Percentiles rank a stretch among this genome's conserved stretches.
These are phyloP conservation scores for Trichoderma reesei DNA, from an alignment of 495 filamentous ascomycete species.

Conservation along the genomic window DNA sequence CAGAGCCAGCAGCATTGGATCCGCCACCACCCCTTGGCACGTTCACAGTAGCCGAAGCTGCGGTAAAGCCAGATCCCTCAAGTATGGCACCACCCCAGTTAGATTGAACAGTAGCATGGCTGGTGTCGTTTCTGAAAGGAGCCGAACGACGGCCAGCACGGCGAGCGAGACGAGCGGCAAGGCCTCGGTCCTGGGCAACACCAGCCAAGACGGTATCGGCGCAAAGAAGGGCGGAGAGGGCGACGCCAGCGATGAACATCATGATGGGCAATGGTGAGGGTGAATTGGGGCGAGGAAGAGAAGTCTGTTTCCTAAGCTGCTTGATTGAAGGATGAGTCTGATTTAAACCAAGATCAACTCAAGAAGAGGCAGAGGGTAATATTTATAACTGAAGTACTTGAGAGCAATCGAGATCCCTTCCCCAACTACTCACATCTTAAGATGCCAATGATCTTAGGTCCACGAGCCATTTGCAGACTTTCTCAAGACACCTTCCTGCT, in stretches of 20 bases:
- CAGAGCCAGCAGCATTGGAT: slow-evolving; percentile 29
- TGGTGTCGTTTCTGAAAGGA: background rate
- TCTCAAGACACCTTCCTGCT: background rate
- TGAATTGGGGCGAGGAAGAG: too few species aligned
- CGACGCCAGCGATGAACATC: background rate
- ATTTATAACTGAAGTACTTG: background rate
- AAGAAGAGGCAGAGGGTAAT: background rate
- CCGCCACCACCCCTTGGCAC: slow-evolving; percentile 15
- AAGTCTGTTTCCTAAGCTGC: too few species aligned
- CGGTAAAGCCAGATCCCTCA: slow-evolving; percentile 30
- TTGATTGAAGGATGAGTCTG: background rate
- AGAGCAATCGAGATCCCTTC: background rate
- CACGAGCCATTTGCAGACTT: too few species aligned
- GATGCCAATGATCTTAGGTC: too few species aligned
- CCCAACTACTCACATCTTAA: too few species aligned
- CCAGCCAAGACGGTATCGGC: slow-evolving; percentile 4
- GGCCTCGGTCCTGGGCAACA: background rate
- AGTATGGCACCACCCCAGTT: slow-evolving; percentile 43
- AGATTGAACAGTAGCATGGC: background rate
- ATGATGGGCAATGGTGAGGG: background rate
- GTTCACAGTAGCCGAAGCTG: slow-evolving; percentile 44
- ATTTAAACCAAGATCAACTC: background rate
- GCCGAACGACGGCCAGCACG: slow-evolving; percentile 5
- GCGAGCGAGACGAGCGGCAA: background rate
- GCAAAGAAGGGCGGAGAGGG: slow-evolving; percentile 6